phyloP scores from a whole-genome alignment of 805 yeast species.

The Kregervanrija pseudodelftensis region DNA sequence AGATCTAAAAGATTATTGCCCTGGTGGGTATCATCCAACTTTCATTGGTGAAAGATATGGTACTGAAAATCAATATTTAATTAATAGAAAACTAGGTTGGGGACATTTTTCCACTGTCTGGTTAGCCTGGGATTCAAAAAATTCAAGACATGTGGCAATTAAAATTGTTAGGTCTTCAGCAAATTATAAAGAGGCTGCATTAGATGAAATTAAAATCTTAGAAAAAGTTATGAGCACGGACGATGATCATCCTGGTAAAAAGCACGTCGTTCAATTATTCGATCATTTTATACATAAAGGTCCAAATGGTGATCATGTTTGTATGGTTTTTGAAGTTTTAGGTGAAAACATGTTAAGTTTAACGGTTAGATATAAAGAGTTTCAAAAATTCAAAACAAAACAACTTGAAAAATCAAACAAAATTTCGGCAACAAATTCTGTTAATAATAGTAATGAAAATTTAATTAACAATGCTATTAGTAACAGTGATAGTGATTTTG shows the following conservation, averaged over 20 bases:
- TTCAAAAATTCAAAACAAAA: slow-evolving; percentile 25
- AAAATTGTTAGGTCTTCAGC: slow-evolving; percentile 51
- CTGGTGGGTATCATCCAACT: slow-evolving; percentile 64
- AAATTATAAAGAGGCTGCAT: slow-evolving; percentile 54
- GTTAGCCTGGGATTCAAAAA: slow-evolving; percentile 40
- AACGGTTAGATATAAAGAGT: slow-evolving; percentile 39
- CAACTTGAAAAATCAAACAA: slow-evolving; percentile 16
- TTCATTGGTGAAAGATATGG: slow-evolving; percentile 48
- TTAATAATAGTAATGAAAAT: not conserved
- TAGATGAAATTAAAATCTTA: slow-evolving; percentile 52
- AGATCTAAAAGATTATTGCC: slow-evolving; percentile 42
- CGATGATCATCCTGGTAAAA: slow-evolving; percentile 41
- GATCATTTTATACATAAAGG: slow-evolving; percentile 53
- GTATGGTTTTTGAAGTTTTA: slow-evolving; percentile 60
- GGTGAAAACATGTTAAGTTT: slow-evolving; percentile 54
- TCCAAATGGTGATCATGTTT: slow-evolving; percentile 57
- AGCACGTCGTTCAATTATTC: slow-evolving; percentile 43
- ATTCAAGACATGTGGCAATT: slow-evolving; percentile 47
- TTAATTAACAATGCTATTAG: not conserved
- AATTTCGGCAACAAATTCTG: slow-evolving; percentile 4
- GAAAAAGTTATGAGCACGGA: slow-evolving; percentile 26
- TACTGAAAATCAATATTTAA: slow-evolving; percentile 34
- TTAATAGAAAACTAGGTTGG: slow-evolving; percentile 59
- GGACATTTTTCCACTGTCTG: slow-evolving; percentile 72
- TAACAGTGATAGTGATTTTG: slow-evolving; percentile 1